Evolutionary conservation across 495 filamentous ascomycete species (phyloP).

Genomic region (Hypoxylon fragiforme): DNA sequence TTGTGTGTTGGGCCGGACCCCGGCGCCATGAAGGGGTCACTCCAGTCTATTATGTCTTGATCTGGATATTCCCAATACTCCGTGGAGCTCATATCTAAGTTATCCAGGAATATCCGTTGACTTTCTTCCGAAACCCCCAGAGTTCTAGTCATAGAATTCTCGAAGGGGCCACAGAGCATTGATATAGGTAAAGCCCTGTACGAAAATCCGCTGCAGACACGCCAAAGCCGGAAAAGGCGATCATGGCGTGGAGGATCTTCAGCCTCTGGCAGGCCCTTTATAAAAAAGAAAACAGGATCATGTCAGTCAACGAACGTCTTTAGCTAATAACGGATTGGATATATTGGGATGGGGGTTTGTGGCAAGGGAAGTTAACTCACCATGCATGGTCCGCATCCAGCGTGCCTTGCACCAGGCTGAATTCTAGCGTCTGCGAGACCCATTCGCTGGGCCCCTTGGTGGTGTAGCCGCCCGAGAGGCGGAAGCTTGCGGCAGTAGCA

Average conservation of each 20-base stretch:
- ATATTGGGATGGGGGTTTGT: no score
- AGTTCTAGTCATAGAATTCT: no score
- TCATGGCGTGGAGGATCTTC: no score
- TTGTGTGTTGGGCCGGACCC: constrained; percentile 11
- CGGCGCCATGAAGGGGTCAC: constrained; percentile 21
- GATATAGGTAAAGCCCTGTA: no score
- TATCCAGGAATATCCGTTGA: constrained; percentile 18
- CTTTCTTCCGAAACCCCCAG: no score
- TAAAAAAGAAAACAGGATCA: no score
- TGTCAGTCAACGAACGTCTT: constrained; percentile 24
- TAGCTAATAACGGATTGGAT: neutral
- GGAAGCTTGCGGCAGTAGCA: no score
- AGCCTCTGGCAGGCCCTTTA: no score
- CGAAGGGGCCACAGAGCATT: no score
- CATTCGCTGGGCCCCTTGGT: neutral
- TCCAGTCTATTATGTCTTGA: constrained; percentile 13
- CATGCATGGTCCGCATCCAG: constrained; percentile 26
- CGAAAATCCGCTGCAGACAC: no score
- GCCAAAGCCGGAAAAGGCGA: no score
- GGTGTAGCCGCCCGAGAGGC: neutral
- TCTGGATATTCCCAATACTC: constrained; percentile 27
- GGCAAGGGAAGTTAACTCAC: constrained; percentile 7
- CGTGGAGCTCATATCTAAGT: constrained; percentile 9
- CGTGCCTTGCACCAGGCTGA: constrained; percentile 31
- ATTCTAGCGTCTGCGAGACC: constrained; percentile 17